Conservation (phyloP, 129 eudicot species). For the Logfia minima region DNA sequence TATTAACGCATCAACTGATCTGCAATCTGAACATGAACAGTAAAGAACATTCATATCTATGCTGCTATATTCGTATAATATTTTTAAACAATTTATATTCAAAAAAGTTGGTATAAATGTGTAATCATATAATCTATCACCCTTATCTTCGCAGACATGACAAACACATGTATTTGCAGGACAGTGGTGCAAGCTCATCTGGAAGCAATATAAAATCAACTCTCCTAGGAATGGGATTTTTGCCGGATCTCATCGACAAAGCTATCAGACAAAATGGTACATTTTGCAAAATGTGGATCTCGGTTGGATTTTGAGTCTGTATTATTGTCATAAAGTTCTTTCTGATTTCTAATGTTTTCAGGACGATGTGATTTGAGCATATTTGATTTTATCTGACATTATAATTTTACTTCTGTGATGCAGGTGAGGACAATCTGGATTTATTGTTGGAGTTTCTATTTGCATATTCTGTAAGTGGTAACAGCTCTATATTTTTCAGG, state of each 20-base stretch:
- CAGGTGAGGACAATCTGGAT: constrained; percentile 80
- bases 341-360: constrained; percentile 8
- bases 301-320: constrained; percentile 1
- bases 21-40: not conserved
- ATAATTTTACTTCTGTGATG: constrained; percentile 17
- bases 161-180: constrained; percentile 38
- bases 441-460: constrained; percentile 73
- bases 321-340: not conserved
- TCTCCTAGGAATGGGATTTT: constrained; percentile 88
- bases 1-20: no score
- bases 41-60: not conserved
- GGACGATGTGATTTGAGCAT: not conserved
- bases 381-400: constrained; percentile 13
- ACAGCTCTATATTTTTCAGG: not conserved
- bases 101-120: not conserved
- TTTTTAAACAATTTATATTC: not conserved
- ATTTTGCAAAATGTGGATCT: constrained; percentile 1
- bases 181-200: constrained; percentile 80
- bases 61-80: not conserved
- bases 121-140: not conserved
- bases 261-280: constrained; percentile 79
- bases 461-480: constrained; percentile 65
- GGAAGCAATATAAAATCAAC: constrained; percentile 72
- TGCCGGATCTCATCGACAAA: constrained; percentile 66
- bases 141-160: constrained; percentile 10